phyloP scores from a whole-genome alignment of 768 basidiomycete genomes.

The Kwoniella shandongensis region DNA sequence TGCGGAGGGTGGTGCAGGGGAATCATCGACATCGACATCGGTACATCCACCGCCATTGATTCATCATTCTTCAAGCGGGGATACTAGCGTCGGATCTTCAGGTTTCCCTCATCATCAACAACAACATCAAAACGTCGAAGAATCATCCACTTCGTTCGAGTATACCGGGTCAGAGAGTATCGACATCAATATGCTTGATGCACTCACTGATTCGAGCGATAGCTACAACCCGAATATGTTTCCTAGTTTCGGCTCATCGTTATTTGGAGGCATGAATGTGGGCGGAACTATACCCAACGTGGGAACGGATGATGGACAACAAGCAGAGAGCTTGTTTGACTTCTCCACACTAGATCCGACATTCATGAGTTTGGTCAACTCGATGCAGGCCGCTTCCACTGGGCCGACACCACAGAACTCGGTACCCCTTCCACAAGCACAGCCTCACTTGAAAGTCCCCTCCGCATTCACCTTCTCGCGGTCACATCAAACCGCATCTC shows the following conservation, averaged over 20 bases:
- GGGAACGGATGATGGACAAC: not conserved
- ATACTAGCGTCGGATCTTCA: not conserved
- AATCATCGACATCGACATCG: not conserved
- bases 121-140: not conserved
- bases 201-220: not conserved
- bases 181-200: conserved; percentile 24
- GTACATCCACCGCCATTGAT: conserved; percentile 11
- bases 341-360: conserved; percentile 42
- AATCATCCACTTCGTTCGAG: not conserved
- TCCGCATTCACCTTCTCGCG: too few species aligned
- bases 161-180: conserved; percentile 4
- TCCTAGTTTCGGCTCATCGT: conserved; percentile 12
- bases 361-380: conserved; percentile 35
- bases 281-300: not conserved
- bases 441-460: too few species aligned
- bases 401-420: too few species aligned
- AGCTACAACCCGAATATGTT: conserved; percentile 4
- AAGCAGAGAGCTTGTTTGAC: conserved; percentile 33
- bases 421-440: too few species aligned
- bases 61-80: conserved; percentile 21
- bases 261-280: conserved; percentile 5
- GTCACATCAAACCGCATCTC: too few species aligned
- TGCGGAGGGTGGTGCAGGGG: not conserved
- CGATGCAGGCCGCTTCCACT: conserved; percentile 24
- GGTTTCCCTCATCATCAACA: not conserved